Base-by-base conservation (phyloP, 2,329 filamentous ascomycete genomes). In the Aspergillus brunneoviolaceus region DNA sequence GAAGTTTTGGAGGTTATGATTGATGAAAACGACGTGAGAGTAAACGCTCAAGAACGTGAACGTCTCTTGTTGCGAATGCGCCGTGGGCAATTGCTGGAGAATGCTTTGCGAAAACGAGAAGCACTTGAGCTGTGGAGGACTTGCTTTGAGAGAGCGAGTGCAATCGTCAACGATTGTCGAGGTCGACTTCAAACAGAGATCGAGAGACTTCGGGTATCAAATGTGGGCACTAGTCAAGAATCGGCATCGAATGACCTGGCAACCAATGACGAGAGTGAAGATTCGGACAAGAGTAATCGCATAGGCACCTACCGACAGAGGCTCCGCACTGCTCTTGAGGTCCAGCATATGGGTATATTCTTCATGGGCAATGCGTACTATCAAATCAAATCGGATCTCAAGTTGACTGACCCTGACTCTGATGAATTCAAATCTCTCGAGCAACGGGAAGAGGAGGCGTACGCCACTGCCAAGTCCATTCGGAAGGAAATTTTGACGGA, bases 1-100 rank as follows among this genome's bases (percentile, higher is more conserved):
- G 91, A 98, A 74, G 94, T 98, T 1, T 80, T 99, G 11, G 88
- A 92, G 64, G 87, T 89, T 4, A 97, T 99, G 94, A 89, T 97
- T 60, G 92, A 96, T 58, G 88, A 94, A 69, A 92, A 89, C 49
- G 90, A 94, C 59, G 80, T 80, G 5, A 72, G 77, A 1, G 84
- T 94, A 59, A 85, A 88, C 55, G 76, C 82, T 0, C 88, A 94
- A 60, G 88, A 95, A 69, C 85, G 92, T 55, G 78, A 81, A 2
- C 81, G 89, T 51, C 80, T 96, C 6, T 72, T 85, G 2, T 81
- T 81, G 35, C 86, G 85, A 62, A 78, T 96, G 49, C 84, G 83
- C 16, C 82, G 86, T 57, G 94, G 91, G 0, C 93, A 97, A 66
- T 77, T 97, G 3, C 81, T 90, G 45, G 92, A 94, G 61, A 92